Evolutionary conservation across 1,284 basidiomycete species (phyloP), one percentile per base, ranked within the genome.

Genomic region (Tylopilus sp.): DNA sequence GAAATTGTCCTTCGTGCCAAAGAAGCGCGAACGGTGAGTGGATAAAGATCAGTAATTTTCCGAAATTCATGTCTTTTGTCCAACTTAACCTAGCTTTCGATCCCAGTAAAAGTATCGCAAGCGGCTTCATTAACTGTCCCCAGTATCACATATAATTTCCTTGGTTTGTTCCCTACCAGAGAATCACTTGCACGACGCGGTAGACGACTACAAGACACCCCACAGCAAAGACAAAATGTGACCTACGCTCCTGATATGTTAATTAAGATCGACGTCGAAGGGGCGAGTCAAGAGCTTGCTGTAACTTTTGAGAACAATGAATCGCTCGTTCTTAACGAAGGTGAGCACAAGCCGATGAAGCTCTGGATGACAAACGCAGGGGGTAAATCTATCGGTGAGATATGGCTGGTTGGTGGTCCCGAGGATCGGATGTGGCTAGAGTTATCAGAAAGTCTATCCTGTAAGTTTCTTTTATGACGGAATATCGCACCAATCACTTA

Each of bases 101-200:
- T 90, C 43, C 70, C 78, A 7, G 64, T 89, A 29, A 80, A 73
- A 53, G 74, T 75, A 23, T 72, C 66, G 4, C 71, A 66, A 41
- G 69, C 81, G 1, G 72, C 74, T 5, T 74, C 74, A 4, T 61
- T 91, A n/a, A 67, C 68, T 23, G 68, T 90, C 29, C 75, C 78
- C 5, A 69, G 79, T 43, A 71, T 75, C 26, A 73, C 71, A 41
- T 91, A 86, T 55, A 65, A 79, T 35, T 91, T 91, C 63, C 74
- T 91, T 36, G 77, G 76, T 8, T 71, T 89, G 26, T 72, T 90
- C 26, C 79, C 83, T 12, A 68, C 73, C 13, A 72, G 61, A 4
- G 88, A 91, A 59, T 71, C 79, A 4, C 71, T 91, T 5, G 72
- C 79, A 18, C 73, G 72, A 38, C 82, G 82, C 16, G 89, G 89